Evolutionary conservation across 768 basidiomycete species (phyloP), one percentile per base, ranked within the genome.

Genomic region (Agaricus sinodeliciosus): DNA sequence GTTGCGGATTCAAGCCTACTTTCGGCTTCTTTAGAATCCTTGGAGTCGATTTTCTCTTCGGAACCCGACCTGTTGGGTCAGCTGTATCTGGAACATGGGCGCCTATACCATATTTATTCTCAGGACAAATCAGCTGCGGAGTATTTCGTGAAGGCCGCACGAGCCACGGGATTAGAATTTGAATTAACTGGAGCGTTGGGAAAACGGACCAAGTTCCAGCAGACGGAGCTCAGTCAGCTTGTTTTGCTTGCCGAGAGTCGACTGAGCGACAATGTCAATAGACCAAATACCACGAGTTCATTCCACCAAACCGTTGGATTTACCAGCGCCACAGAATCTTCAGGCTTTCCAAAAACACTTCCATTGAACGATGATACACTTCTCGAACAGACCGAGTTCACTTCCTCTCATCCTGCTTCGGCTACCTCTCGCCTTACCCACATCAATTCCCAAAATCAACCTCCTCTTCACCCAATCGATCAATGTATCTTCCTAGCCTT

Each of bases 301-400:
- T 47, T 49, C 46, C 39, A 51, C 46, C 43, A 58, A 41, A 51
- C 28, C 28, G 51, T 42, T 36, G 48, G 47, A 47, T 41, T 52
- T 31, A n/a, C 49, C 45, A 42, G 43, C 42, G 36, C 54, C 39
- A 41, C 16, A 39, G 51, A 56, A 19, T 55, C 48, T 41, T 49
- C 45, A 11, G 57, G 51, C 19, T 59, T 92, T 25, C 94, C 95
- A n/a, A 83, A 90, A 66, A 84, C 87, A 3, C 68, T 98, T 25
- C 72, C 76, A 2, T 76, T 98, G 43, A 95, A 98, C 66, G 96
- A 98, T 67, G 96, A 99, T 67, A 98, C 94, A 0, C 77, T 99
- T 15, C 78, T 99, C 37, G 96, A 99, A 69, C 84, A 88, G 60
- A 98, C 95, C 0, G 80, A 88, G 62, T 99, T 91, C 66, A 93